Evolutionary conservation across 192 early-diverging fungal species (phyloP).

Genomic region (Podila horticola): DNA sequence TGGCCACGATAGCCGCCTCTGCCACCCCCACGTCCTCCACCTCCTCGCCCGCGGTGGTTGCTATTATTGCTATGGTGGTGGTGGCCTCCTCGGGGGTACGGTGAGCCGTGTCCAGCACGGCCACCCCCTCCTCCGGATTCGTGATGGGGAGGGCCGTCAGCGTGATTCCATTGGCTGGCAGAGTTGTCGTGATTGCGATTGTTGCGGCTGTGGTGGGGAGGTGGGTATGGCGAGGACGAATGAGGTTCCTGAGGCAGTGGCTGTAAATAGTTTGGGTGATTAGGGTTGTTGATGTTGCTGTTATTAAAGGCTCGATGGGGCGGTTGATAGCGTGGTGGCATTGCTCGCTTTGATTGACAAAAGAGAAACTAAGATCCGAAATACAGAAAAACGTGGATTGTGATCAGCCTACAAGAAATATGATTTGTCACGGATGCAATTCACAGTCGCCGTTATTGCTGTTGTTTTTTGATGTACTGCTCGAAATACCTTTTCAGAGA

Average conservation of each 20-base stretch:
- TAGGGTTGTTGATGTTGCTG: conserved; percentile 48
- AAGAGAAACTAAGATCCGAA: neutral
- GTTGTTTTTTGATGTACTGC: too few species aligned
- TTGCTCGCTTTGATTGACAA: conserved; percentile 8
- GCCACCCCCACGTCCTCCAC: conserved; percentile 17
- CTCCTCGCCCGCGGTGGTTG: conserved; percentile 13
- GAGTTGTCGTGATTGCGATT: conserved; percentile 2
- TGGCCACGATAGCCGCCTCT: neutral
- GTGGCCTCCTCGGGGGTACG: conserved; percentile 3
- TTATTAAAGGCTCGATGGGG: conserved; percentile 39
- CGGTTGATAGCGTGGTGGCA: conserved; percentile 49
- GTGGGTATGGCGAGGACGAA: conserved; percentile 27
- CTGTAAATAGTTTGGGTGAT: conserved; percentile 41
- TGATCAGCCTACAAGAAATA: too few species aligned
- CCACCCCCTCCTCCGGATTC: conserved; percentile 6
- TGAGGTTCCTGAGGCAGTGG: neutral
- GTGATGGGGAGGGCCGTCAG: neutral
- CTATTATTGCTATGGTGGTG: conserved; percentile 9
- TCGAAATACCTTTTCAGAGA: too few species aligned
- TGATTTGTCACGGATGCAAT: too few species aligned
- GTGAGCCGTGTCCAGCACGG: neutral
- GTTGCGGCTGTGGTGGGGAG: conserved; percentile 15
- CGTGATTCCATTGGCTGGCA: conserved; percentile 14
- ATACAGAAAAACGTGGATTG: too few species aligned
- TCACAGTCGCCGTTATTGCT: too few species aligned